Evolutionary conservation across 805 yeast genomes (phyloP).

Genomic region (Wickerhamiella galacta): DNA sequence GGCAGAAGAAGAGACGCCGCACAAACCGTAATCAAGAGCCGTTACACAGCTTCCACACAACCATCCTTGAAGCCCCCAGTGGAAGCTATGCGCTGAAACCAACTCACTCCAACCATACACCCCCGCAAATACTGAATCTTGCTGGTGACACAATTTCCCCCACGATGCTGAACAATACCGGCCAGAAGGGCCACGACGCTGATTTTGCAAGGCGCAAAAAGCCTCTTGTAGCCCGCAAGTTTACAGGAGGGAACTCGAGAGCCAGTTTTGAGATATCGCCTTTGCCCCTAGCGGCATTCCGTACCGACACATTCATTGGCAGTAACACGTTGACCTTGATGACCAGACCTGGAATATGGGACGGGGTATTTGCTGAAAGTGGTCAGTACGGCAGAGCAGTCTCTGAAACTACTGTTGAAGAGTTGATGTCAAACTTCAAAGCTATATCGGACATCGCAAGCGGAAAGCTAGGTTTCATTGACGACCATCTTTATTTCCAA

Average conservation of each 20-base stretch:
- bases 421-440: background rate
- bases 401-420: background rate
- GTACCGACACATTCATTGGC: slow-evolving; percentile 8
- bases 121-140: no score
- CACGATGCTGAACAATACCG: no score
- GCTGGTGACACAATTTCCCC: no score
- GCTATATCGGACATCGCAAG: background rate
- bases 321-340: slow-evolving; percentile 7
- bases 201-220: no score
- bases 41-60: no score
- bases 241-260: background rate
- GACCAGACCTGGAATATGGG: slow-evolving; percentile 2
- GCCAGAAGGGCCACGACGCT: no score
- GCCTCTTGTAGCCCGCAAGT: background rate
- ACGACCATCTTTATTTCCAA: slow-evolving; percentile 1
- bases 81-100: background rate
- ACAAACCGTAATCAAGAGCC: no score
- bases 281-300: background rate
- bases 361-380: slow-evolving; percentile 2
- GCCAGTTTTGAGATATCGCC: background rate
- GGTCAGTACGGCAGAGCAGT: background rate
- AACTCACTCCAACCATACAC: background rate
- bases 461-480: slow-evolving; percentile 3
- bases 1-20: no score
- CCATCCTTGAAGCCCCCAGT: background rate